Conservation (phyloP, 176 grass and related monocot genomes). For the Zoysia japonica region DNA sequence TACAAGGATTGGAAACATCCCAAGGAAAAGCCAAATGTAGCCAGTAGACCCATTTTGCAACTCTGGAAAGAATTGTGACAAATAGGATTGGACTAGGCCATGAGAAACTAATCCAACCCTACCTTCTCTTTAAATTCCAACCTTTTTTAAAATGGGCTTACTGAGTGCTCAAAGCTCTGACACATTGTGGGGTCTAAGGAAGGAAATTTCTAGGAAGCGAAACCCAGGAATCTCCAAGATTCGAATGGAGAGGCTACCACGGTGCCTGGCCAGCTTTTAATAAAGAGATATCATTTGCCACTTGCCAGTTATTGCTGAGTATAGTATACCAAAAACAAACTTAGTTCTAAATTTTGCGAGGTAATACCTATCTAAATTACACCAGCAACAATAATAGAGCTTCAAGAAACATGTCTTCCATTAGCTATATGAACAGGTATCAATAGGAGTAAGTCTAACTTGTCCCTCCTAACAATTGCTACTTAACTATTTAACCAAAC, state of each 20-base stretch:
- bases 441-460: no score
- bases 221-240: no score
- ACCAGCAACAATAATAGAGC: neutral
- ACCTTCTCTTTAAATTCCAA: neutral
- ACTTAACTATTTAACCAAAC: no score
- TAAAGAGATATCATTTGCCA: neutral
- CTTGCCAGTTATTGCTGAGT: neutral
- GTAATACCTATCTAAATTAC: neutral
- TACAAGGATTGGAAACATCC: neutral
- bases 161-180: neutral
- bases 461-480: no score
- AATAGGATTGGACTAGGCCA: neutral
- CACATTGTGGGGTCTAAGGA: neutral
- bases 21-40: neutral
- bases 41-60: neutral
- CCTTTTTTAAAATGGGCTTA: neutral
- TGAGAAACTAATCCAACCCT: neutral
- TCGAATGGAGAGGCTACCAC: neutral
- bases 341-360: neutral
- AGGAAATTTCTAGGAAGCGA: neutral
- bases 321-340: neutral
- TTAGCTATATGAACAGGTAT: neutral
- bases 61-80: neutral
- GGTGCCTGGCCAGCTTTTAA: neutral
- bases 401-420: neutral